phyloP scores from a whole-genome alignment of 139 green algal genomes.

The Mychonastes homosphaera region DNA sequence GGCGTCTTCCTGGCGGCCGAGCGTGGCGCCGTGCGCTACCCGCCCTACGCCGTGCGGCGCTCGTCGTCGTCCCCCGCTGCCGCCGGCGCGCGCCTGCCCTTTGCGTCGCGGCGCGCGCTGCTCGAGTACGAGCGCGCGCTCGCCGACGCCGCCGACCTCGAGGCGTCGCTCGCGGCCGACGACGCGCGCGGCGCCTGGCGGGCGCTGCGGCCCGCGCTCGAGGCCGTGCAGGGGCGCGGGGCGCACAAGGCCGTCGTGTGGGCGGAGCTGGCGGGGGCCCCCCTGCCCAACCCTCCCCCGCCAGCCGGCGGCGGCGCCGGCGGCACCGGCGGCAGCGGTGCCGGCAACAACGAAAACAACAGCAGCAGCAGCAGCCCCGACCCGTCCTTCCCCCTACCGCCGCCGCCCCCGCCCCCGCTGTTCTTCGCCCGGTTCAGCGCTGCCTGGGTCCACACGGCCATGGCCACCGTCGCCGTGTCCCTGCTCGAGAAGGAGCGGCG shows the following conservation, averaged over 20 bases:
- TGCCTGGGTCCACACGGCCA: slow-evolving; percentile 55
- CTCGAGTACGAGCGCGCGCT: slow-evolving; percentile 66
- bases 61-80: too few relatives aligned
- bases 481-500: slow-evolving; percentile 57
- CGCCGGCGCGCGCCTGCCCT: slow-evolving; percentile 39
- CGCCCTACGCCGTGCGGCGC: slow-evolving; percentile 41
- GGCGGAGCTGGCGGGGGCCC: neutral
- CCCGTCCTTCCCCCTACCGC: neutral
- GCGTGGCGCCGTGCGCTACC: slow-evolving; percentile 52
- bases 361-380: slow-evolving; percentile 6
- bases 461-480: slow-evolving; percentile 59
- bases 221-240: neutral
- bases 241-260: slow-evolving; percentile 1
- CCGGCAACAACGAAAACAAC: neutral
- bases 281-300: neutral
- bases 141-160: slow-evolving; percentile 32
- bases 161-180: slow-evolving; percentile 37
- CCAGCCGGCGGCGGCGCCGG: neutral
- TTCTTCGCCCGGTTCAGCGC: slow-evolving; percentile 52
- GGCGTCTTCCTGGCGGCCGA: slow-evolving; percentile 53
- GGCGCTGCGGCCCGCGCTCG: neutral
- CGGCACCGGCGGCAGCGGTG: neutral
- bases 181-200: neutral
- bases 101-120: slow-evolving; percentile 38
- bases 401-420: slow-evolving; percentile 2